Conservation (phyloP, 2,329 filamentous ascomycete species). For the Trichothecium sympodiale region DNA sequence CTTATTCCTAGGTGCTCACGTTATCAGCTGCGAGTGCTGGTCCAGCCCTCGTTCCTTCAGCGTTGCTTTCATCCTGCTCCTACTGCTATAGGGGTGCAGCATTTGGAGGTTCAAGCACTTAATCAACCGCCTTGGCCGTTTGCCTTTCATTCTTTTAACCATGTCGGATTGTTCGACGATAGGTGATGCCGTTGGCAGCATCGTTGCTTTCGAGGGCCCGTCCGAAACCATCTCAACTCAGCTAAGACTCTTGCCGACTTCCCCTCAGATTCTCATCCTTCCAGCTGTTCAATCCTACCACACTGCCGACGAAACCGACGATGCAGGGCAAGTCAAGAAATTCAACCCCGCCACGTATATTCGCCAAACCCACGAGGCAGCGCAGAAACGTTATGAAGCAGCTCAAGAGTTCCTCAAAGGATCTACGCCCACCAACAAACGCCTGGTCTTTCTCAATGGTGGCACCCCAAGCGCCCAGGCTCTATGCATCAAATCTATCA, state of each 20-base stretch:
- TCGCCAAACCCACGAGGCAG: conserved; percentile 38
- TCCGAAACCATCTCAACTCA: conserved; percentile 45
- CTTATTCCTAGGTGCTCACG: no score
- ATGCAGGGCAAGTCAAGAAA: conserved; percentile 9
- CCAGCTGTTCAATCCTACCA: conserved; percentile 40
- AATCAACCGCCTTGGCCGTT: no score
- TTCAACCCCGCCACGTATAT: conserved; percentile 28
- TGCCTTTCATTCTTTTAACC: neutral
- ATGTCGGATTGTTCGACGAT: no score
- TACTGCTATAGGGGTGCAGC: no score
- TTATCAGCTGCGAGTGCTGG: no score
- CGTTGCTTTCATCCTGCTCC: no score
- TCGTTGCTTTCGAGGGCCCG: conserved; percentile 51
- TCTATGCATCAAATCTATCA: conserved; percentile 43
- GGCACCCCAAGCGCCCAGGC: conserved; percentile 43
- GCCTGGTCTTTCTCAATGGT: conserved; percentile 49
- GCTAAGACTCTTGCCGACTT: conserved; percentile 46
- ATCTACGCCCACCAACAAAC: conserved; percentile 33
- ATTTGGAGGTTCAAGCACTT: no score
- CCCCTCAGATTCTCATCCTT: conserved; percentile 45
- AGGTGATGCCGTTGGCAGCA: conserved; percentile 26
- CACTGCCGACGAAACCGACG: conserved; percentile 11
- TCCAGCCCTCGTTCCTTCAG: no score
- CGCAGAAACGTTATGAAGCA: conserved; percentile 31
- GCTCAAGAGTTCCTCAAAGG: conserved; percentile 40